A percentile compares a stretch with the other conserved stretches of the same genome.
These are phyloP conservation scores for Abelmoschus esculentus DNA, from an alignment of 345 rosid genomes.

Conservation along the genomic window DNA sequence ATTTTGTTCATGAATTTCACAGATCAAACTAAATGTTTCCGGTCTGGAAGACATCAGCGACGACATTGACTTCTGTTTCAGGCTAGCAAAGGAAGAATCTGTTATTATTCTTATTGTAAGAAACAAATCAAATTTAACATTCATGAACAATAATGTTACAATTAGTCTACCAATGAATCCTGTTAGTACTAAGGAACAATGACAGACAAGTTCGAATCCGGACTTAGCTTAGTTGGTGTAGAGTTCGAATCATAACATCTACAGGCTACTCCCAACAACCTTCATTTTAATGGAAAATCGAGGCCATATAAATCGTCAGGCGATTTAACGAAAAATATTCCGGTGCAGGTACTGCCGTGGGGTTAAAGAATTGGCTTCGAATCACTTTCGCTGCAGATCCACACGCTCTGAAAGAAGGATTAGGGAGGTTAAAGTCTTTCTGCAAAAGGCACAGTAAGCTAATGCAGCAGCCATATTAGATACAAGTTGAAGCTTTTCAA, in stretches of 20 bases:
- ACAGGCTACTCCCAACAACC: neutral
- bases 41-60: slow-evolving; percentile 60
- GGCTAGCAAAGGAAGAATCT: slow-evolving; percentile 85
- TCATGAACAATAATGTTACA: neutral
- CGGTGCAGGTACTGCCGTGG: slow-evolving; percentile 77
- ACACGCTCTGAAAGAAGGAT: slow-evolving; percentile 53
- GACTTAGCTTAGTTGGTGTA: too few species aligned
- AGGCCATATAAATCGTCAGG: neutral
- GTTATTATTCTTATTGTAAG: slow-evolving; percentile 81
- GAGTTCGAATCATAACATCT: neutral
- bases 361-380: slow-evolving; percentile 72
- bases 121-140: slow-evolving; percentile 1
- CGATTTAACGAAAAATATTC: neutral
- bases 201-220: too few species aligned
- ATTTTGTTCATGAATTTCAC: neutral
- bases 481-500: neutral
- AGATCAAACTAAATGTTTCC: slow-evolving; percentile 66
- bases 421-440: slow-evolving; percentile 60
- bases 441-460: slow-evolving; percentile 51
- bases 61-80: slow-evolving; percentile 89
- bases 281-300: neutral
- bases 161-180: neutral
- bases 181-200: neutral
- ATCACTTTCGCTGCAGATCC: slow-evolving; percentile 82
- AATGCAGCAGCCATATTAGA: neutral